Evolutionary conservation across 129 eudicot species (phyloP).

Genomic region (Centrapalus pauciflorus): DNA sequence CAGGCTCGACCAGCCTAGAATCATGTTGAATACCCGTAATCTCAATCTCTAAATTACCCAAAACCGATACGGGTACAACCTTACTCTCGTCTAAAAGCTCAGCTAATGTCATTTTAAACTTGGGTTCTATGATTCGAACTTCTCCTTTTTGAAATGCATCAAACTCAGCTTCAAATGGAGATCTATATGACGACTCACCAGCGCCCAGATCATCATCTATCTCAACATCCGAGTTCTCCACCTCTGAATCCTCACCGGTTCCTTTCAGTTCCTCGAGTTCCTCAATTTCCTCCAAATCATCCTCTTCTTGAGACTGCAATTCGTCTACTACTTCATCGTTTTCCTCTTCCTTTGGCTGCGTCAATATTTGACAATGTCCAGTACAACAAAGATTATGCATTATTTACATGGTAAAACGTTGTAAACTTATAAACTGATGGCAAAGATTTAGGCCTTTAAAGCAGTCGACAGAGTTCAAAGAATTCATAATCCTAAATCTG

Average conservation of each 20-base stretch:
- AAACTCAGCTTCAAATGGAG: slow-evolving; percentile 52
- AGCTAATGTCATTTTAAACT: slow-evolving; percentile 82
- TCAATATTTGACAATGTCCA: not conserved
- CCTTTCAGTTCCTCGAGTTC: slow-evolving; percentile 64
- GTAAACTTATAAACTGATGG: not conserved
- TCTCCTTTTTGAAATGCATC: slow-evolving; percentile 58
- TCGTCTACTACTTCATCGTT: slow-evolving; percentile 45
- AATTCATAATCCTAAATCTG: not conserved
- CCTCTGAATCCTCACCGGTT: slow-evolving; percentile 38
- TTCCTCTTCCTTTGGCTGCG: slow-evolving; percentile 26
- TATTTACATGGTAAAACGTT: slow-evolving; percentile 3
- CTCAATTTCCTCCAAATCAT: slow-evolving; percentile 77
- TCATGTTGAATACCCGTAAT: slow-evolving; percentile 88
- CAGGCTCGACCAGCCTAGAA: slow-evolving; percentile 76
- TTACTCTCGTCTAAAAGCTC: slow-evolving; percentile 91
- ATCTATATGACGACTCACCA: slow-evolving; percentile 27
- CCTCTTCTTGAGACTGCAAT: slow-evolving; percentile 71
- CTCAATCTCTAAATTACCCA: slow-evolving; percentile 87
- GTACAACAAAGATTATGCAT: not conserved
- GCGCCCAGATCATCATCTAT: slow-evolving; percentile 37
- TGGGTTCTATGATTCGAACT: slow-evolving; percentile 77
- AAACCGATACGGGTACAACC: slow-evolving; percentile 79
- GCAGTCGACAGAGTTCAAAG: not conserved
- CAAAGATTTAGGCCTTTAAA: slow-evolving; percentile 6
- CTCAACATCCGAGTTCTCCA: slow-evolving; percentile 45